Percentiles rank a stretch among this genome's conserved stretches.
Evolutionary conservation across 129 eudicot species (phyloP).

Genomic region (Lactuca saligna): DNA sequence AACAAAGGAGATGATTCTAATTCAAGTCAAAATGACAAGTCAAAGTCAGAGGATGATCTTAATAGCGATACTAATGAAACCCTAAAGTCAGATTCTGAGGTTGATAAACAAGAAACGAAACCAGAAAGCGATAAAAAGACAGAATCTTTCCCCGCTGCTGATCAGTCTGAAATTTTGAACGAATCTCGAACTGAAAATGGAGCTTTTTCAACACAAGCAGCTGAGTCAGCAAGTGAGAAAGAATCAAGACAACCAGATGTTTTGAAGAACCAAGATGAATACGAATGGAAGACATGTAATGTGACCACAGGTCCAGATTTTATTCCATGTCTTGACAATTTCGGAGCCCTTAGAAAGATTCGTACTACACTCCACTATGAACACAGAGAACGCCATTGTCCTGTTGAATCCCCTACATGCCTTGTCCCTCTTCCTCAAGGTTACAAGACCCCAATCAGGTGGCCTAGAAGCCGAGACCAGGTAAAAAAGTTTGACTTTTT

Average conservation of each 20-base stretch:
- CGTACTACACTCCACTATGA: conserved; percentile 43
- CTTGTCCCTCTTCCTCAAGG: conserved; percentile 47
- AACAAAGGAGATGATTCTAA: conserved; percentile 17
- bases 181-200: conserved; percentile 37
- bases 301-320: conserved; percentile 47
- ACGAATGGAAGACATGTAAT: conserved; percentile 49
- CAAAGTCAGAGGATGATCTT: not conserved
- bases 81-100: not conserved
- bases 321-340: conserved; percentile 60
- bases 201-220: conserved; percentile 49
- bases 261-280: conserved; percentile 15
- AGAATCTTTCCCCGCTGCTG: conserved; percentile 27
- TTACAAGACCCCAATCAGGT: conserved; percentile 44
- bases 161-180: conserved; percentile 39
- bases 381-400: conserved; percentile 67
- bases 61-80: too few species aligned
- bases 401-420: conserved; percentile 55
- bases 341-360: conserved; percentile 40
- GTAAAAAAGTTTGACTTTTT: conserved; percentile 21
- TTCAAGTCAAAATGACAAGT: conserved; percentile 12
- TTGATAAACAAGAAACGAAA: conserved; percentile 1
- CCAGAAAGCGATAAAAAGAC: conserved; percentile 13
- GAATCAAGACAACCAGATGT: conserved; percentile 26
- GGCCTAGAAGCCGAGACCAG: conserved; percentile 63
- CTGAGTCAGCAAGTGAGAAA: conserved; percentile 54